phyloP scores from a whole-genome alignment of 2,329 filamentous ascomycete species.

The Dothideomycetes sp. region DNA sequence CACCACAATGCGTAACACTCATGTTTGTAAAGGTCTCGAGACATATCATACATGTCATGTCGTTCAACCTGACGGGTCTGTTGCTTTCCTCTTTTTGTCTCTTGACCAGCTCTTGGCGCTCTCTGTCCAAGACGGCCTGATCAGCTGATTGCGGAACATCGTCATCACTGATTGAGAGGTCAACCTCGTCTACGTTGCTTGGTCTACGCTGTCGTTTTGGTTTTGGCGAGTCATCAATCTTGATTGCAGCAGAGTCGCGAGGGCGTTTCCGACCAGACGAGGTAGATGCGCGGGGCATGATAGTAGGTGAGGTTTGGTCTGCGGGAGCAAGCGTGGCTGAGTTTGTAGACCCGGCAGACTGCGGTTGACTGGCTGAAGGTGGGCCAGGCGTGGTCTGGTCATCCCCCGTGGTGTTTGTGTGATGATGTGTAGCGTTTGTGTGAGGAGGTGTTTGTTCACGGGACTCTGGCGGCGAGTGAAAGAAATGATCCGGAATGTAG shows the following conservation, averaged over 20 bases:
- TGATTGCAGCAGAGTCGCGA: neutral
- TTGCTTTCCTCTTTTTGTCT: conserved; percentile 24
- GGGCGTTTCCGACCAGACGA: conserved; percentile 5
- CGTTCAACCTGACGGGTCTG: conserved; percentile 22
- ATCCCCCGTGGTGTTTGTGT: neutral
- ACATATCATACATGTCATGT: conserved; percentile 51
- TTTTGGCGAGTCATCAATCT: neutral
- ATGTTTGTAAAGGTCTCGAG: conserved; percentile 51
- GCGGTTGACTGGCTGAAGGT: neutral
- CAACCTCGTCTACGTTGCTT: neutral
- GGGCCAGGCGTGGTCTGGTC: too few relatives aligned
- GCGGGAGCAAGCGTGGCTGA: neutral
- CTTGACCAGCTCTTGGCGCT: conserved; percentile 40
- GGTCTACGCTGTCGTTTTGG: neutral
- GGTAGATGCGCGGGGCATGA: neutral
- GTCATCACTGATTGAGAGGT: neutral
- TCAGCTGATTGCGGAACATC: conserved; percentile 3
- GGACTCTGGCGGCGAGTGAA: conserved; percentile 6
- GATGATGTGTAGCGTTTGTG: too few relatives aligned
- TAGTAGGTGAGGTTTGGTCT: neutral
- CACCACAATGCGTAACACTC: conserved; percentile 50
- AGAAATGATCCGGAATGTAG: conserved; percentile 8
- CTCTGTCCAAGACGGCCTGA: conserved; percentile 37
- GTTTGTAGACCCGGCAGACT: neutral
- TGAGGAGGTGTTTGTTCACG: conserved; percentile 1